Conservation (phyloP, 2,329 filamentous ascomycete species). For the Huntiella savannae region DNA sequence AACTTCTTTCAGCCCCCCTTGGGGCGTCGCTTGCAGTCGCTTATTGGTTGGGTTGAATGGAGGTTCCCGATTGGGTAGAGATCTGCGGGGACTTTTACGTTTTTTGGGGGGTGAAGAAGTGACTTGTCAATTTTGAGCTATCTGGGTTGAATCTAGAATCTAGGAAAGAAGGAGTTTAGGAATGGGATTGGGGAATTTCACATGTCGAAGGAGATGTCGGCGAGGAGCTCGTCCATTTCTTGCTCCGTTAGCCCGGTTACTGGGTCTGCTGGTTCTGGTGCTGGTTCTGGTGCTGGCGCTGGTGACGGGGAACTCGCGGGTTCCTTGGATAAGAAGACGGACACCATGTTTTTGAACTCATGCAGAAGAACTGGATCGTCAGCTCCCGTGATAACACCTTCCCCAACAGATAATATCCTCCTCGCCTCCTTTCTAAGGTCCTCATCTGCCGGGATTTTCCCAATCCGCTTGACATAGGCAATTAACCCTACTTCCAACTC, state of each 20-base stretch:
- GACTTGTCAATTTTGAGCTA: no score
- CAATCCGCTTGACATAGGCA: slow-evolving; percentile 27
- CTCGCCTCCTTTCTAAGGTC: slow-evolving; percentile 21
- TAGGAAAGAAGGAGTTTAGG: no score
- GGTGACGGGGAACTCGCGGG: neutral
- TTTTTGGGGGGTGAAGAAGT: no score
- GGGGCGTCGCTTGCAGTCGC: no score
- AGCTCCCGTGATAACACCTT: slow-evolving; percentile 26
- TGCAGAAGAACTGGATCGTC: slow-evolving; percentile 34
- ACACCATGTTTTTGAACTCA: slow-evolving; percentile 28
- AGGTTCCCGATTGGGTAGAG: no score
- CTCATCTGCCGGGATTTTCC: slow-evolving; percentile 29
- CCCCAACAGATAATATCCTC: slow-evolving; percentile 24
- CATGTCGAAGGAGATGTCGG: slow-evolving; percentile 4
- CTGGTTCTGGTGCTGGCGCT: neutral
- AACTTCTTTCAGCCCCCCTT: no score
- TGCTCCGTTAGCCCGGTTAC: slow-evolving; percentile 1
- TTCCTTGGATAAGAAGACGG: no score
- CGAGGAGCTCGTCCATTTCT: slow-evolving; percentile 8
- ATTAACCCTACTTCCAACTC: slow-evolving; percentile 37
- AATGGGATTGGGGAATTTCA: no score
- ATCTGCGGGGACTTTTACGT: no score
- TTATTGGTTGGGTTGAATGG: no score
- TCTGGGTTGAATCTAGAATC: no score
- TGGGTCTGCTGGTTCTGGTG: neutral